phyloP scores from a whole-genome alignment of 306 rosid genomes.

The Castanopsis chinensis region DNA sequence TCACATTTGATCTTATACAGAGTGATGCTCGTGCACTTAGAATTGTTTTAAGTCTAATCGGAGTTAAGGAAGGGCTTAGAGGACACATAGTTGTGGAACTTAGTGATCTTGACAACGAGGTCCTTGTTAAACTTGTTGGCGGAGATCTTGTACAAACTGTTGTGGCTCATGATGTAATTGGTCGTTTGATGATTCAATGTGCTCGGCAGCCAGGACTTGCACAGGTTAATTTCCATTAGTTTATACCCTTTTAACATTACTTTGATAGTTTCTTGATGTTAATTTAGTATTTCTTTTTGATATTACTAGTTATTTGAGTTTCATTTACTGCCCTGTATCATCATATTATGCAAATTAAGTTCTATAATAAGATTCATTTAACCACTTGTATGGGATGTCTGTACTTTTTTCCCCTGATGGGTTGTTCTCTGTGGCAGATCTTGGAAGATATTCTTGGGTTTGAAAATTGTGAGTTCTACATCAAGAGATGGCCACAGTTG shows the following conservation, averaged over 20 bases:
- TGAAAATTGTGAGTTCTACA: constrained; percentile 93
- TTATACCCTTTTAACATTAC: neutral
- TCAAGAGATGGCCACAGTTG: constrained; percentile 87
- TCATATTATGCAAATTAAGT: constrained; percentile 10
- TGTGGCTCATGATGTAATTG: constrained; percentile 95
- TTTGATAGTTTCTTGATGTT: neutral
- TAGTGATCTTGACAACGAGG: constrained; percentile 87
- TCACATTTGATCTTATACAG: constrained; percentile 46
- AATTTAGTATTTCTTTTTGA: too few relatives aligned
- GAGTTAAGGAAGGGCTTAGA: constrained; percentile 81
- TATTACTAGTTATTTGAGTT: neutral
- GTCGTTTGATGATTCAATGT: constrained; percentile 97
- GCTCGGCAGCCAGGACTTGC: constrained; percentile 99
- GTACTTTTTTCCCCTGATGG: constrained; percentile 18
- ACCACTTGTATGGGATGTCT: constrained; percentile 3
- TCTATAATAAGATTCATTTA: constrained; percentile 5
- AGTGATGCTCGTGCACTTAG: constrained; percentile 96
- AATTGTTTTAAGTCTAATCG: constrained; percentile 82
- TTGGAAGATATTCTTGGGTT: constrained; percentile 98
- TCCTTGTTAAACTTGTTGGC: constrained; percentile 94
- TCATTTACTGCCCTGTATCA: neutral
- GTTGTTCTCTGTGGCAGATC: constrained; percentile 50
- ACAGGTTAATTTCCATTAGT: constrained; percentile 53
- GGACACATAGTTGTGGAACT: constrained; percentile 93
- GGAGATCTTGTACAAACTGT: constrained; percentile 95